phyloP scores from a whole-genome alignment of 2,329 filamentous ascomycete species.

The Paecilomyces sp. region DNA sequence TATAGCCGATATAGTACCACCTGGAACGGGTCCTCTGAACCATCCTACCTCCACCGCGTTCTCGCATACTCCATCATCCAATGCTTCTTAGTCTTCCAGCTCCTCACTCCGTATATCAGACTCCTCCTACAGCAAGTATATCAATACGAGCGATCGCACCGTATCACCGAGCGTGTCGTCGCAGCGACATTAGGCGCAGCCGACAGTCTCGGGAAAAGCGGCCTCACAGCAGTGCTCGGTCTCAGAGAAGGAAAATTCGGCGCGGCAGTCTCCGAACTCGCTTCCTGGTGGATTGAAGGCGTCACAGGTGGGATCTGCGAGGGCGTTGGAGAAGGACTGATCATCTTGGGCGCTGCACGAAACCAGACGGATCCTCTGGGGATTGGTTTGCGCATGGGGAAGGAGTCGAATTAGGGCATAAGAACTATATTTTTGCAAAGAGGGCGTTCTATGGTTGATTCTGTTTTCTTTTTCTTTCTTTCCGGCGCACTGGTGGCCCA shows the following conservation, averaged over 20 bases:
- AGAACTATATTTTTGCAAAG: neutral
- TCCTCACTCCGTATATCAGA: slow-evolving; percentile 56
- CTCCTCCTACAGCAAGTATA: slow-evolving; percentile 49
- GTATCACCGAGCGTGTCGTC: slow-evolving; percentile 54
- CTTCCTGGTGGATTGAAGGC: slow-evolving; percentile 56
- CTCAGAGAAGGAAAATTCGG: slow-evolving; percentile 62
- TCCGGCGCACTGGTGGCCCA: neutral
- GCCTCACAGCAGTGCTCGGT: slow-evolving; percentile 47
- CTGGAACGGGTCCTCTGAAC: slow-evolving; percentile 5
- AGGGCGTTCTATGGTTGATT: neutral
- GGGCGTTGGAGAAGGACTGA: slow-evolving; percentile 50
- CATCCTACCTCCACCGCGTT: slow-evolving; percentile 52
- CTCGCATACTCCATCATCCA: slow-evolving; percentile 52
- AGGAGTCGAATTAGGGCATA: neutral
- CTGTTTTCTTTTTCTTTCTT: neutral
- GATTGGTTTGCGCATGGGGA: neutral
- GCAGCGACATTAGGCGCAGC: slow-evolving; percentile 46
- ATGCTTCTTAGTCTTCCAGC: slow-evolving; percentile 52
- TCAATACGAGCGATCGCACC: slow-evolving; percentile 59
- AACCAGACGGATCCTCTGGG: neutral
- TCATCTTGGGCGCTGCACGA: slow-evolving; percentile 30
- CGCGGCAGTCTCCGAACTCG: slow-evolving; percentile 48
- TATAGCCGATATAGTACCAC: neutral
- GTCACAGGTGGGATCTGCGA: slow-evolving; percentile 62
- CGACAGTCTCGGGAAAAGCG: slow-evolving; percentile 46